These are phyloP conservation scores for Xylaria grammica DNA, from an alignment of 495 filamentous ascomycete species.

Conservation along the genomic window DNA sequence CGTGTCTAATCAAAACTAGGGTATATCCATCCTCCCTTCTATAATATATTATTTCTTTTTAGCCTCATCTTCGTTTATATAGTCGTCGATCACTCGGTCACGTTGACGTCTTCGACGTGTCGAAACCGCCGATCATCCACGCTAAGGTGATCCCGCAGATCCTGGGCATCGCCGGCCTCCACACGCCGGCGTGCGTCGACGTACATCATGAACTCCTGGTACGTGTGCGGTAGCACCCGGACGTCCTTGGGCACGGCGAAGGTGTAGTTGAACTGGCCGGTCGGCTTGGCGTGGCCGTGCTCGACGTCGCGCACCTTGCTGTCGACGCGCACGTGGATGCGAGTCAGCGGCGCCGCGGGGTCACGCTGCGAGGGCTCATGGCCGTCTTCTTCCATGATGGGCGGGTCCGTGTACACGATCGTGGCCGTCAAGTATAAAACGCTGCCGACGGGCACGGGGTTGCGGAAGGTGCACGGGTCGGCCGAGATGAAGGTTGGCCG, in stretches of 20 bases:
- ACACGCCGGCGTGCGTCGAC: slow-evolving; percentile 71
- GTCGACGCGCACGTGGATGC: slow-evolving; percentile 78
- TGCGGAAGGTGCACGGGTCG: slow-evolving; percentile 82
- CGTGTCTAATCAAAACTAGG: too few species aligned
- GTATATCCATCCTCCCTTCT: too few species aligned
- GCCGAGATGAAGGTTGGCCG: slow-evolving; percentile 78
- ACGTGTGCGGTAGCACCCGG: slow-evolving; percentile 75
- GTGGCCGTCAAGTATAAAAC: slow-evolving; percentile 81
- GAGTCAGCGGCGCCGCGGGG: slow-evolving; percentile 51
- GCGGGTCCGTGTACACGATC: slow-evolving; percentile 78
- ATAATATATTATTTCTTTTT: too few species aligned
- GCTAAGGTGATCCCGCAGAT: slow-evolving; percentile 27
- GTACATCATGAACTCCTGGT: slow-evolving; percentile 81
- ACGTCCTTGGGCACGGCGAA: slow-evolving; percentile 76
- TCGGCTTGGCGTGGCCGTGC: slow-evolving; percentile 74
- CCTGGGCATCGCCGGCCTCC: slow-evolving; percentile 36
- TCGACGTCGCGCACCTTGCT: slow-evolving; percentile 79
- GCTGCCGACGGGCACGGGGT: slow-evolving; percentile 82
- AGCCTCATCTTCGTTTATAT: too few species aligned
- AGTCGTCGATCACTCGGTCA: too few species aligned
- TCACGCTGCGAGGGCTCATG: slow-evolving; percentile 40
- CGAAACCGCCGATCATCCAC: slow-evolving; percentile 8
- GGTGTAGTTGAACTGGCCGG: slow-evolving; percentile 86
- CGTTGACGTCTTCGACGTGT: slow-evolving; percentile 25
- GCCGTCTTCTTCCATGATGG: slow-evolving; percentile 48